phyloP scores from a whole-genome alignment of 805 yeast genomes.

The Candida parachauliodes region DNA sequence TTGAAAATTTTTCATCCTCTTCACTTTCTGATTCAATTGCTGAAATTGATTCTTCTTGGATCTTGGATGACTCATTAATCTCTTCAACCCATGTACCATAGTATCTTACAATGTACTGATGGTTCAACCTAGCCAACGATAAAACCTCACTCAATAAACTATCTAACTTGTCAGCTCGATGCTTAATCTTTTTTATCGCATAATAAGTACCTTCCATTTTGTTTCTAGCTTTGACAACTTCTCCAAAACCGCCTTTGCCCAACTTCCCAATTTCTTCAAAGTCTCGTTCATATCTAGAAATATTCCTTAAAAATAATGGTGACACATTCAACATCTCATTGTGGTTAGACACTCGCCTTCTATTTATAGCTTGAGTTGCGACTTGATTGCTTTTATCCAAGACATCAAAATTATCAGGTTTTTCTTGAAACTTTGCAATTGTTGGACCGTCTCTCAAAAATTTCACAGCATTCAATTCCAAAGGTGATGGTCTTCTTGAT shows the following conservation, averaged over 20 bases:
- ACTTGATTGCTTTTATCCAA: not conserved
- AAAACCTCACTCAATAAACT: constrained; percentile 86
- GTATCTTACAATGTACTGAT: constrained; percentile 93
- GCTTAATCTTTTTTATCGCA: constrained; percentile 89
- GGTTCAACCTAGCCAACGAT: constrained; percentile 85
- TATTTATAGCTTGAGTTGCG: constrained; percentile 4
- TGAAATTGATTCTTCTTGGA: constrained; percentile 21
- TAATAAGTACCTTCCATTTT: constrained; percentile 91
- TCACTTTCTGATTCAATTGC: constrained; percentile 18
- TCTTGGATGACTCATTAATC: constrained; percentile 27
- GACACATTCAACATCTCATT: too few species aligned
- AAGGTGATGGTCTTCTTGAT: constrained; percentile 73
- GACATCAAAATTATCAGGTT: not conserved
- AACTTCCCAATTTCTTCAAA: constrained; percentile 90
- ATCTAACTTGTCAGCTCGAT: constrained; percentile 73
- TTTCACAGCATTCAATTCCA: constrained; percentile 79
- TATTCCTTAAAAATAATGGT: constrained; percentile 5
- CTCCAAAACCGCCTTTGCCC: constrained; percentile 97
- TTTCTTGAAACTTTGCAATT: constrained; percentile 15
- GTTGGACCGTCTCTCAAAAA: constrained; percentile 74
- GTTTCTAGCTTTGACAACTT: constrained; percentile 95
- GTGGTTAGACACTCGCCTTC: constrained; percentile 23
- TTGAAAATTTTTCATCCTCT: constrained; percentile 16
- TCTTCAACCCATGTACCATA: constrained; percentile 98
- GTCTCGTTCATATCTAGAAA: constrained; percentile 83